phyloP scores from a whole-genome alignment of 2,329 filamentous ascomycete species.

The Talaromyces marneffei region DNA sequence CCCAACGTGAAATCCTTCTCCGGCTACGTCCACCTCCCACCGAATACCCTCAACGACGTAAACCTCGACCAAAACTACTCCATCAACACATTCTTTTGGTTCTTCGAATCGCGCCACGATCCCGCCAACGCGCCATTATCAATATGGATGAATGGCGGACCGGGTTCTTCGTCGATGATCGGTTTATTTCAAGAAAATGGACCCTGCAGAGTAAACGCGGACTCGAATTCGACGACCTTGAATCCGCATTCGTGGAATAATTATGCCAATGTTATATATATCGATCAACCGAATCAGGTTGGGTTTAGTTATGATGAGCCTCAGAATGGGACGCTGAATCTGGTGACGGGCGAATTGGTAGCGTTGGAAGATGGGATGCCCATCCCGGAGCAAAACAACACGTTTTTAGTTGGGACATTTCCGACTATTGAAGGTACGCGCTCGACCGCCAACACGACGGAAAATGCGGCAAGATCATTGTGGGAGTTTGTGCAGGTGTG shows the following conservation, averaged over 20 bases:
- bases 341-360: slow-evolving; percentile 1
- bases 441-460: slow-evolving; percentile 46
- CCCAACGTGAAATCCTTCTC: slow-evolving; percentile 53
- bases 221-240: slow-evolving; percentile 40
- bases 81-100: slow-evolving; percentile 63
- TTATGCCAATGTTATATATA: slow-evolving; percentile 59
- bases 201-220: slow-evolving; percentile 39
- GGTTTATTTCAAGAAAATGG: slow-evolving; percentile 41
- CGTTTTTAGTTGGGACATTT: slow-evolving; percentile 50
- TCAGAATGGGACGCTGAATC: slow-evolving; percentile 34
- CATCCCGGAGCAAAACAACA: slow-evolving; percentile 45
- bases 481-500: slow-evolving; percentile 59
- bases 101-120: slow-evolving; percentile 50
- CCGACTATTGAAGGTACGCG: slow-evolving; percentile 38
- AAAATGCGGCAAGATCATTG: slow-evolving; percentile 50
- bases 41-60: slow-evolving; percentile 37
- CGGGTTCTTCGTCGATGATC: slow-evolving; percentile 41
- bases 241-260: slow-evolving; percentile 56
- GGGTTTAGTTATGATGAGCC: slow-evolving; percentile 52
- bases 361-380: slow-evolving; percentile 16
- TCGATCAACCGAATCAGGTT: slow-evolving; percentile 59
- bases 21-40: slow-evolving; percentile 55
- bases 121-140: slow-evolving; percentile 40
- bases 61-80: slow-evolving; percentile 47
- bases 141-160: slow-evolving; percentile 45